phyloP scores from a whole-genome alignment of 495 filamentous ascomycete genomes.

The Ramalina peruviana region DNA sequence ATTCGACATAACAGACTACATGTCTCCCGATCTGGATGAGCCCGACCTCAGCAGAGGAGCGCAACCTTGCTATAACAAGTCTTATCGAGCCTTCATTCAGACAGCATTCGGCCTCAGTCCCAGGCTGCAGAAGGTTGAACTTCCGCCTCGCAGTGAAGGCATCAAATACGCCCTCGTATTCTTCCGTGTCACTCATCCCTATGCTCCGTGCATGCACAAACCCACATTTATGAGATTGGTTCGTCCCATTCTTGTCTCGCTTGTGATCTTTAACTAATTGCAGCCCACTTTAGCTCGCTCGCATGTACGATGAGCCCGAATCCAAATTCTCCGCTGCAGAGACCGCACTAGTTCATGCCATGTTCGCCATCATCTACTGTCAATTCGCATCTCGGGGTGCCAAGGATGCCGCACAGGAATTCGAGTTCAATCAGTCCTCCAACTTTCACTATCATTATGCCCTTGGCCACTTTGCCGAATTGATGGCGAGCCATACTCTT shows the following conservation, averaged over 20 bases:
- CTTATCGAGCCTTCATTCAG: slow-evolving; percentile 50
- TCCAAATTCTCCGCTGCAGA: slow-evolving; percentile 49
- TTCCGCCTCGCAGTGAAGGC: slow-evolving; percentile 43
- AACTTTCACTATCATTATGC: slow-evolving; percentile 66
- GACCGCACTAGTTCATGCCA: slow-evolving; percentile 59
- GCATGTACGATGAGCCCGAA: slow-evolving; percentile 43
- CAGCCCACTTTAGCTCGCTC: slow-evolving; percentile 6
- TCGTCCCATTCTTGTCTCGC: slow-evolving; percentile 14
- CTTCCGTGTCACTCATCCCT: slow-evolving; percentile 57
- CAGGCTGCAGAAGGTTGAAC: slow-evolving; percentile 35
- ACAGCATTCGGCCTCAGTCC: slow-evolving; percentile 45
- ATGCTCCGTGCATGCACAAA: slow-evolving; percentile 56
- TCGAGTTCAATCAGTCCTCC: slow-evolving; percentile 42
- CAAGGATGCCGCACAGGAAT: slow-evolving; percentile 31
- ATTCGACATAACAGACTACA: slow-evolving; percentile 62
- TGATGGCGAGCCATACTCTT: slow-evolving; percentile 42
- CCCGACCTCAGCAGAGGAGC: slow-evolving; percentile 28
- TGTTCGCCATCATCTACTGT: slow-evolving; percentile 63
- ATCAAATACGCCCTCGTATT: slow-evolving; percentile 55
- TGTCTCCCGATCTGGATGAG: slow-evolving; percentile 49
- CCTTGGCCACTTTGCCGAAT: slow-evolving; percentile 48
- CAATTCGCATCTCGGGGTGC: slow-evolving; percentile 54
- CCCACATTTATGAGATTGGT: slow-evolving; percentile 54
- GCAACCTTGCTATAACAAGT: slow-evolving; percentile 46
- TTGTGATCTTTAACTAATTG: too few species aligned